Base-by-base conservation (phyloP, 345 rosid genomes). In the Sisymbrium altissimum region DNA sequence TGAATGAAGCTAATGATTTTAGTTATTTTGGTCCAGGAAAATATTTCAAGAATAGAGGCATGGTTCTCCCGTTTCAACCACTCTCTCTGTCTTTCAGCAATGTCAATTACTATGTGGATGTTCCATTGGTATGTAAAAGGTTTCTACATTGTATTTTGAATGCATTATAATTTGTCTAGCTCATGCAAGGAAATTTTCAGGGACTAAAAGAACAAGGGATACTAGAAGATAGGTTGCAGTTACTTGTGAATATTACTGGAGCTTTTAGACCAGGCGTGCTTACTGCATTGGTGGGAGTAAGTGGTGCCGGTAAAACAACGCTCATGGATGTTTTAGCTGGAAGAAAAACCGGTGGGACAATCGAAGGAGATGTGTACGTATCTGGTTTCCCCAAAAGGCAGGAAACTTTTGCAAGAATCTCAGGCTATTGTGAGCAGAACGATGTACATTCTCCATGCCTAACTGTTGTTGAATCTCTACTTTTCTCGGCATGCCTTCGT, bases 281-380 rank as follows among this genome's bases (percentile, higher is more conserved):
- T 43, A 95, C 99, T 41, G 99, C 99, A 48, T 73, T 95, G 69
- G 97, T 95, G 33, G 99, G 99, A 80, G 91, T 95, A 25, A 95
- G 99, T 78, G 97, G 99, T 72, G 99, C 97, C 1, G 99, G 99
- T 33, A 95, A 92, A 79, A 95, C 99, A 48, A 95, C 99, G 19
- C 99, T 95, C 67, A 95, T 95, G 99, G 99, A 92, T 83, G 99
- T 92, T 76, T 84, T 95, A 83, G 95, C 97, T 19, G 99, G 99
- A 64, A 84, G 99, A 70, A 95, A 95, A 84, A 95, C 97, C 44
- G 99, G 97, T 49, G 97, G 99, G 68, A 21, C 82, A 49, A 87
- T 92, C 40, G 97, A 92, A 85, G 99, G 99, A 67, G 82, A 73
- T 79, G 84, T 92, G 78, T 59, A 83, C 77, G 81, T 95, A 81